Conservation (phyloP, 768 basidiomycete genomes). For the Boletus subcaerulescens region DNA sequence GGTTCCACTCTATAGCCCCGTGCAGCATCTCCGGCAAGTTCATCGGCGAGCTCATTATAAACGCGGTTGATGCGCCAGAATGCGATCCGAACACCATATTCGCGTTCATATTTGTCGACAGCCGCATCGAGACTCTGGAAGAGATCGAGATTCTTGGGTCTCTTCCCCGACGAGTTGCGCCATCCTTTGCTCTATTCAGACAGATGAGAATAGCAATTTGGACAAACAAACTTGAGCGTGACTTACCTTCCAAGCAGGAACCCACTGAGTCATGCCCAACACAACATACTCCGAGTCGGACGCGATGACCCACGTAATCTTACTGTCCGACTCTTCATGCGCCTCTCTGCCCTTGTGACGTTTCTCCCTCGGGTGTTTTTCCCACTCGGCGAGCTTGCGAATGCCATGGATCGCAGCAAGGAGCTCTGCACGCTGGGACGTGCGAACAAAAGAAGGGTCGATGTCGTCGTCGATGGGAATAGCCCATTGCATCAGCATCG, state of each 20-base stretch:
- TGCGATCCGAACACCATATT: conserved; percentile 6
- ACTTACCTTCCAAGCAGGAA: conserved; percentile 33
- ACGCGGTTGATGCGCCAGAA: conserved; percentile 15
- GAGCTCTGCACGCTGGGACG: conserved; percentile 36
- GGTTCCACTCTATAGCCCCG: conserved; percentile 1
- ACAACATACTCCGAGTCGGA: conserved; percentile 38
- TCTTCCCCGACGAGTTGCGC: conserved; percentile 6
- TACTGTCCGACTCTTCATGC: background rate
- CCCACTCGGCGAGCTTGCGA: conserved; percentile 6
- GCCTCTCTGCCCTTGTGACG: background rate
- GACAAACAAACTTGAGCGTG: no score
- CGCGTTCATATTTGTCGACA: conserved; percentile 2
- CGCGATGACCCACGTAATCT: conserved; percentile 21
- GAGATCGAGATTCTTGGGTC: conserved; percentile 18
- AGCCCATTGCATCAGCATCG: conserved; percentile 17
- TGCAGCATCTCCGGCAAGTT: conserved; percentile 7
- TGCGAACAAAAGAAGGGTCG: conserved; percentile 19
- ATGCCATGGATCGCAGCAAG: conserved; percentile 32
- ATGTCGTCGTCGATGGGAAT: conserved; percentile 25
- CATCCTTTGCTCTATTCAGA: conserved; percentile 2
- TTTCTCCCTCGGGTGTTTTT: background rate
- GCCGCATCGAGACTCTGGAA: conserved; percentile 9
- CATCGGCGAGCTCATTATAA: conserved; percentile 13
- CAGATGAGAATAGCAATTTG: background rate
- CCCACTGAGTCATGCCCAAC: conserved; percentile 36